Conservation (phyloP, 2,329 filamentous ascomycete species). For the Lasiodiplodia sp. region DNA sequence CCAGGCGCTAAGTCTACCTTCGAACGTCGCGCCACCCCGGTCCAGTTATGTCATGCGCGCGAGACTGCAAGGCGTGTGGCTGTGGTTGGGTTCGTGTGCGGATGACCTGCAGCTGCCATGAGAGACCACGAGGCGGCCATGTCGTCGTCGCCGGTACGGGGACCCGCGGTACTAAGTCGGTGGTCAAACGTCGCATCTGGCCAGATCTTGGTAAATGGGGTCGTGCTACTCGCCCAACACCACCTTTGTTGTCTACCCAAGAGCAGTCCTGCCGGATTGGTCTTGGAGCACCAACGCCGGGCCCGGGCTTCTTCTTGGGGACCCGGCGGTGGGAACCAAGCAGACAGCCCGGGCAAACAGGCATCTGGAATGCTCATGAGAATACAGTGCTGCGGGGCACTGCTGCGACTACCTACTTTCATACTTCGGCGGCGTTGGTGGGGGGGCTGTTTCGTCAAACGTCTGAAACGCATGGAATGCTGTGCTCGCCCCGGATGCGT, state of each 20-base stretch:
- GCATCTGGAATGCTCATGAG: no score
- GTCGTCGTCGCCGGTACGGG: background rate
- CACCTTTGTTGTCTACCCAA: background rate
- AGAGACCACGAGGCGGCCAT: background rate
- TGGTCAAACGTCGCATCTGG: conserved; percentile 7
- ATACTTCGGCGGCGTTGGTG: conserved; percentile 1
- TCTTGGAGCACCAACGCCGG: background rate
- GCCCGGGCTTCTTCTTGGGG: background rate
- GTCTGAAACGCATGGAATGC: conserved; percentile 11
- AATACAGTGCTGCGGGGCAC: no score
- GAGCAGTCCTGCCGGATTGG: background rate
- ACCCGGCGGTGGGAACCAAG: background rate
- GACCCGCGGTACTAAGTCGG: background rate
- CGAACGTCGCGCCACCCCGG: conserved; percentile 27
- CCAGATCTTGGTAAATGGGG: conserved; percentile 15
- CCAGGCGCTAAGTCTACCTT: conserved; percentile 19
- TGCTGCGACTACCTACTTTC: background rate
- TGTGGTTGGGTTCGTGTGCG: background rate
- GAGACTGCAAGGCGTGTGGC: conserved; percentile 15
- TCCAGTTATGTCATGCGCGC: conserved; percentile 15
- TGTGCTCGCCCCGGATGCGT: conserved; percentile 10
- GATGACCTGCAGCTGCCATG: background rate
- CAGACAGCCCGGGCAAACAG: no score
- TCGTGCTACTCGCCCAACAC: background rate
- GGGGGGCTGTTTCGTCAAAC: conserved; percentile 10